Evolutionary conservation across 345 rosid species (phyloP), one percentile per base, ranked within the genome.

Genomic region (Lepidium didymum): DNA sequence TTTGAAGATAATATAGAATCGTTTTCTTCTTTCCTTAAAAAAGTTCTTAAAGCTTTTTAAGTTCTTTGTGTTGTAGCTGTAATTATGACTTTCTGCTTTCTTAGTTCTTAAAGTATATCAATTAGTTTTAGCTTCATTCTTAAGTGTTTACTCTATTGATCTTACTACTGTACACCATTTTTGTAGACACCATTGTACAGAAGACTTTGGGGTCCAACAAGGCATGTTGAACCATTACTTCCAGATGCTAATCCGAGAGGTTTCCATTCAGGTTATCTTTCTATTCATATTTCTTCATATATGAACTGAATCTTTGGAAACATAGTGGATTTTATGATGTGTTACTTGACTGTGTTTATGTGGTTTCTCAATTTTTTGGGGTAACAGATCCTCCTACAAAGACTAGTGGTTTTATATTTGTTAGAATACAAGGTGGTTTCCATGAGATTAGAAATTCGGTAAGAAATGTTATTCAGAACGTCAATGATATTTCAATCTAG

Each of bases 381-480:
- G 15, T 56, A 42, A 51, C 85, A 91, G 97, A 84, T 68, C 91
- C 96, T 69, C 70, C 75, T 3, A 60, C 76, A 15, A 73, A 44
- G 51, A 81, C 92, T 64, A 91, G 70, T 63, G 96, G 97, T 56
- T 94, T 72, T 64, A 78, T 94, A 68, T 94, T 94, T 77, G 97
- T 87, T 40, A 84, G 95, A 73, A 87, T 91, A 82, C 99, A 87
- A 85, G 99, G 99, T 14, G 99, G 97, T 75, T 94, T 94, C 62
- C 97, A 91, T 72, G 97, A 94, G 82, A 94, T 94, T 55, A 81
- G 97, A 83, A 94, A 87, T 68, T 84, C 99, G 87, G 99, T 94
- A 77, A 79, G 92, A 47, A 19, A 18, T 15, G 33, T 29, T 5
- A 8, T 18, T 53, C 18, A 60, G 2, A 52, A 21, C 6, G 25